These are phyloP conservation scores for Primulina huaijiensis DNA, from an alignment of 257 asterid species.

Conservation along the genomic window DNA sequence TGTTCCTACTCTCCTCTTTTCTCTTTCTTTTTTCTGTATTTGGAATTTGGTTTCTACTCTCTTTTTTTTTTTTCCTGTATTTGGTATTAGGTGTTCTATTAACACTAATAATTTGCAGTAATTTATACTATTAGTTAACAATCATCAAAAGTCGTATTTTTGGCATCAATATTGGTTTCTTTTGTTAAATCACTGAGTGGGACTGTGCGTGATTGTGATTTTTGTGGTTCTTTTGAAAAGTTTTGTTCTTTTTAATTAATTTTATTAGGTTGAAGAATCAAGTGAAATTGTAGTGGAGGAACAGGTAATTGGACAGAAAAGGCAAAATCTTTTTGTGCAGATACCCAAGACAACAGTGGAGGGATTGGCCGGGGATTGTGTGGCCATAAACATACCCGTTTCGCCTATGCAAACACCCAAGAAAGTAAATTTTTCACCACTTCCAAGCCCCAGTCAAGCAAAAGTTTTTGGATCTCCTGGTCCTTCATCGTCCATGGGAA, in stretches of 20 bases:
- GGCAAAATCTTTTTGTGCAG: constrained; percentile 32
- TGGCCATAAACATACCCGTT: constrained; percentile 52
- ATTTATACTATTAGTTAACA: neutral
- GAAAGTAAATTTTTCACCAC: constrained; percentile 77
- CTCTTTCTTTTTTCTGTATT: neutral
- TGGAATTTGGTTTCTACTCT: neutral
- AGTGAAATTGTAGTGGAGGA: constrained; percentile 78
- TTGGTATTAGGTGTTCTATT: neutral
- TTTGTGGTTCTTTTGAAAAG: constrained; percentile 14
- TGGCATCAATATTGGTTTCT: neutral
- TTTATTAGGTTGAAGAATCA: constrained; percentile 46
- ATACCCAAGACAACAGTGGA: constrained; percentile 38
- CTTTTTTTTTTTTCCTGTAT: too few relatives aligned
- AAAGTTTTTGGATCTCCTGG: constrained; percentile 53
- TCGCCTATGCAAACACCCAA: constrained; percentile 66
- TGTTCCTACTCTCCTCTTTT: neutral
- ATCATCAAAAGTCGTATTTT: too few relatives aligned
- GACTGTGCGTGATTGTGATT: neutral
- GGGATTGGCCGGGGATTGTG: constrained; percentile 45
- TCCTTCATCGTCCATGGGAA: constrained; percentile 51
- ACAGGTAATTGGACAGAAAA: constrained; percentile 27
- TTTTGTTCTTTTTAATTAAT: neutral
- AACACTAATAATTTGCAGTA: neutral
- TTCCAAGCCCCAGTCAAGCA: constrained; percentile 62
- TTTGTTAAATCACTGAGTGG: neutral